These are phyloP conservation scores for Herpetomonas tarakana DNA, from an alignment of 208 protist species.

Conservation along the genomic window DNA sequence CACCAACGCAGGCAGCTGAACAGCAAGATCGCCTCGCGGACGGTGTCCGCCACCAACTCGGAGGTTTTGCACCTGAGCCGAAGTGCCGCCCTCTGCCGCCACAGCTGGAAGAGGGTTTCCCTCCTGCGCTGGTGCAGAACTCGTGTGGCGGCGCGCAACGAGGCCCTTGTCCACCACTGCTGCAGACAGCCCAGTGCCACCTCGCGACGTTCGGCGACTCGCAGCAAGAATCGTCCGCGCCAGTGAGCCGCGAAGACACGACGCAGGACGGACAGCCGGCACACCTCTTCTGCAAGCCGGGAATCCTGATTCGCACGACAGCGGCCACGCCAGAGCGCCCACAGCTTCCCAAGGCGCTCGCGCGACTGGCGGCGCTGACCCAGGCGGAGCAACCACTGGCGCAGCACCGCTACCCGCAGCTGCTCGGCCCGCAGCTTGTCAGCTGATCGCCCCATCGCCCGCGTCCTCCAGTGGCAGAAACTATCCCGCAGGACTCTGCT, in stretches of 20 bases:
- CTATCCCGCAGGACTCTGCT: slow-evolving; percentile 10
- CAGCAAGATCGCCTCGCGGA: slow-evolving; percentile 64
- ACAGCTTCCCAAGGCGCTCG: slow-evolving; percentile 4
- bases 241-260: neutral
- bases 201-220: too few relatives aligned
- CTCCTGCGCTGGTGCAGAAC: neutral
- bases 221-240: neutral
- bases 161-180: slow-evolving; percentile 11
- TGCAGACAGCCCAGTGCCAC: neutral
- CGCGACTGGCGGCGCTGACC: slow-evolving; percentile 7
- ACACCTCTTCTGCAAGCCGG: neutral
- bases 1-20: slow-evolving; percentile 63
- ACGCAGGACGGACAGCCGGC: neutral
- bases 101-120: slow-evolving; percentile 3
- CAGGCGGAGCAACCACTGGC: neutral
- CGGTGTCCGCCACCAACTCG: slow-evolving; percentile 53
- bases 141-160: neutral
- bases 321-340: slow-evolving; percentile 17
- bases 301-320: neutral
- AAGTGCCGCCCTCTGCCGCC: slow-evolving; percentile 1
- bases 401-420: neutral
- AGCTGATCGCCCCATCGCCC: slow-evolving; percentile 5
- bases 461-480: slow-evolving; percentile 20
- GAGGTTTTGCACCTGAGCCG: slow-evolving; percentile 9
- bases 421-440: neutral